Percentiles rank a stretch among this genome's conserved stretches.
Evolutionary conservation across 2,329 filamentous ascomycete genomes (phyloP).

Genomic region (Cercospora sp.): DNA sequence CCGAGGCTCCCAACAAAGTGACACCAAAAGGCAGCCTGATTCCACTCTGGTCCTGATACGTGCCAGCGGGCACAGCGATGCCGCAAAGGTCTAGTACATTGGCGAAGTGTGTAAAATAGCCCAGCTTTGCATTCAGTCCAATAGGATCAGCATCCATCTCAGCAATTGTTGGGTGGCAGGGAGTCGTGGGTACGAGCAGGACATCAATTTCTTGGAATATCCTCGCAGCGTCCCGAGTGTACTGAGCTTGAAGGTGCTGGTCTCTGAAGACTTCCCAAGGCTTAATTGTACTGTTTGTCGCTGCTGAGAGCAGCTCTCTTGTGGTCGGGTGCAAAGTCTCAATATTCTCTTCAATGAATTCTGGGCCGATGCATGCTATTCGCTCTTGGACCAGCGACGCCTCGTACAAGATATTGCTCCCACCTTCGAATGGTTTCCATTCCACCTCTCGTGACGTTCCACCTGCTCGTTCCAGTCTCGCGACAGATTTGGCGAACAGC

Average conservation of each 20-base stretch:
- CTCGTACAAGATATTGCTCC: conserved; percentile 57
- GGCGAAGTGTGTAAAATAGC: conserved; percentile 61
- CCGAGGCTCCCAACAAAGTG: conserved; percentile 42
- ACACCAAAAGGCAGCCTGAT: conserved; percentile 44
- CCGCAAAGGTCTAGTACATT: conserved; percentile 62
- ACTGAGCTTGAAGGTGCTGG: conserved; percentile 48
- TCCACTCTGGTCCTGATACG: conserved; percentile 33
- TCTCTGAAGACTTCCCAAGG: conserved; percentile 54
- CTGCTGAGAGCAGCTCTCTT: conserved; percentile 46
- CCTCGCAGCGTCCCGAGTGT: conserved; percentile 45
- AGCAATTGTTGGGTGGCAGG: conserved; percentile 50
- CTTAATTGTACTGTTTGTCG: conserved; percentile 41
- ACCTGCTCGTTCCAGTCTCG: conserved; percentile 43
- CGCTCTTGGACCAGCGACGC: conserved; percentile 60
- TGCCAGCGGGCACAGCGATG: conserved; percentile 55
- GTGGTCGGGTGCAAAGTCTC: conserved; percentile 52
- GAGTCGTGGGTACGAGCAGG: conserved; percentile 57
- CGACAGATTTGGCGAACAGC: conserved; percentile 48
- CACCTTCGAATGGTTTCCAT: conserved; percentile 54
- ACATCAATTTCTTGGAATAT: conserved; percentile 49
- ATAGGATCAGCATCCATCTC: conserved; percentile 56
- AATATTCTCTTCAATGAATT: conserved; percentile 43
- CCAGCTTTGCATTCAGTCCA: conserved; percentile 54
- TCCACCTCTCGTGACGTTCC: conserved; percentile 48
- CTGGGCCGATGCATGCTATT: conserved; percentile 46